Conservation (phyloP, 2,329 filamentous ascomycete genomes). For the Purpureocillium takamizusanense region DNA sequence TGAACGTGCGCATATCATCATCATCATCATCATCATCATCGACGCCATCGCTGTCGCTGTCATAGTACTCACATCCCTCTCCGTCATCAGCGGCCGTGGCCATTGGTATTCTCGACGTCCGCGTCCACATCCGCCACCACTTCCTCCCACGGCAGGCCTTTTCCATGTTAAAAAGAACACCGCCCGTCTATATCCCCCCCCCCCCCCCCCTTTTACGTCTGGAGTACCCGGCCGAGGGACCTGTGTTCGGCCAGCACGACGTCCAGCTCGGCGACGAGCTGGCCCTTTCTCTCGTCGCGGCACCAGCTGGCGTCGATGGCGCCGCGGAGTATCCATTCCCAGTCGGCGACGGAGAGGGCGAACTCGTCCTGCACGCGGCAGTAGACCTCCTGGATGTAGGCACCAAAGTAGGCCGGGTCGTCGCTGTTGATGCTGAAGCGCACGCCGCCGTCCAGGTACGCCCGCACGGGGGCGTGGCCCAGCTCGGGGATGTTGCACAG, state of each 20-base stretch:
- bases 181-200: too few species aligned
- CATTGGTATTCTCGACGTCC: too few species aligned
- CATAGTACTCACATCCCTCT: too few species aligned
- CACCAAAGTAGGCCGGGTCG: slow-evolving; percentile 68
- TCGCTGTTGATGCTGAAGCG: slow-evolving; percentile 67
- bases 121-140: too few species aligned
- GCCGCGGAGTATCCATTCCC: slow-evolving; percentile 53
- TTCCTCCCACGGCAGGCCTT: too few species aligned
- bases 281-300: slow-evolving; percentile 45
- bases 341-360: slow-evolving; percentile 51
- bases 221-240: too few species aligned
- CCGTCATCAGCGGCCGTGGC: too few species aligned
- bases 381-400: slow-evolving; percentile 41
- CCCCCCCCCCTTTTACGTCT: too few species aligned
- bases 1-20: too few species aligned
- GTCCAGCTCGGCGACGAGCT: not conserved
- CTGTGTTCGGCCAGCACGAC: not conserved
- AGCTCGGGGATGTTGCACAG: slow-evolving; percentile 15
- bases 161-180: too few species aligned
- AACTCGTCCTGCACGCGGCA: slow-evolving; percentile 68
- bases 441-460: slow-evolving; percentile 54
- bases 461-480: slow-evolving; percentile 42
- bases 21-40: too few species aligned
- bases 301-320: slow-evolving; percentile 65
- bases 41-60: too few species aligned